phyloP scores from a whole-genome alignment of 345 rosid species.

The Draba incana region DNA sequence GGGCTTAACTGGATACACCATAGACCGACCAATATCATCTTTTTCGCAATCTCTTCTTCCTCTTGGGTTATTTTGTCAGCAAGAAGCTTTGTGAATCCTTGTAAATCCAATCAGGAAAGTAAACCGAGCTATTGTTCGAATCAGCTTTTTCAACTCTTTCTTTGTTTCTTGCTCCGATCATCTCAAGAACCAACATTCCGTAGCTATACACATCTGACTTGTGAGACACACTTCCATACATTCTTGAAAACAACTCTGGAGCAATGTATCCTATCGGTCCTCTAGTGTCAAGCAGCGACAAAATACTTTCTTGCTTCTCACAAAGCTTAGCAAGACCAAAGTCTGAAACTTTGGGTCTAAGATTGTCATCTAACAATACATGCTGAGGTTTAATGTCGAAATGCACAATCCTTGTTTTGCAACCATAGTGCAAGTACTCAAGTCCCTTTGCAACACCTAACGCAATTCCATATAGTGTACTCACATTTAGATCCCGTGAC shows the following conservation, averaged over 20 bases:
- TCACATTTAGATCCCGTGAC: neutral
- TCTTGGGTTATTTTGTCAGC: slow-evolving; percentile 21
- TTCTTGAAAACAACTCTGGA: slow-evolving; percentile 45
- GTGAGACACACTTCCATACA: slow-evolving; percentile 46
- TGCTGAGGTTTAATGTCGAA: slow-evolving; percentile 61
- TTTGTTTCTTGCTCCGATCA: slow-evolving; percentile 45
- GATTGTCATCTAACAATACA: slow-evolving; percentile 46
- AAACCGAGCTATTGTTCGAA: slow-evolving; percentile 6
- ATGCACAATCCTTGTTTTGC: slow-evolving; percentile 55
- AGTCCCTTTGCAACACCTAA: slow-evolving; percentile 52
- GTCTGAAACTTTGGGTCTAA: slow-evolving; percentile 52
- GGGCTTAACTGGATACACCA: slow-evolving; percentile 35
- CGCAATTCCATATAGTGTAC: slow-evolving; percentile 39
- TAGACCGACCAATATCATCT: slow-evolving; percentile 27
- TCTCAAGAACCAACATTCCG: slow-evolving; percentile 55
- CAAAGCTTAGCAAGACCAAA: slow-evolving; percentile 57
- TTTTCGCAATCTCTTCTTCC: slow-evolving; percentile 28
- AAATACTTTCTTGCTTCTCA: slow-evolving; percentile 41
- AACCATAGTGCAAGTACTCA: slow-evolving; percentile 55
- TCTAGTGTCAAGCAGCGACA: slow-evolving; percentile 44
- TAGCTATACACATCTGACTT: slow-evolving; percentile 55
- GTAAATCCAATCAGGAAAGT: slow-evolving; percentile 34
- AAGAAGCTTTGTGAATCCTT: slow-evolving; percentile 2
- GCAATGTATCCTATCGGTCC: slow-evolving; percentile 59
- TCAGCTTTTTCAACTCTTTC: neutral